A percentile compares a stretch with the other conserved stretches of the same genome.
Conservation (phyloP, 306 rosid species). For the Argentina anserina region DNA sequence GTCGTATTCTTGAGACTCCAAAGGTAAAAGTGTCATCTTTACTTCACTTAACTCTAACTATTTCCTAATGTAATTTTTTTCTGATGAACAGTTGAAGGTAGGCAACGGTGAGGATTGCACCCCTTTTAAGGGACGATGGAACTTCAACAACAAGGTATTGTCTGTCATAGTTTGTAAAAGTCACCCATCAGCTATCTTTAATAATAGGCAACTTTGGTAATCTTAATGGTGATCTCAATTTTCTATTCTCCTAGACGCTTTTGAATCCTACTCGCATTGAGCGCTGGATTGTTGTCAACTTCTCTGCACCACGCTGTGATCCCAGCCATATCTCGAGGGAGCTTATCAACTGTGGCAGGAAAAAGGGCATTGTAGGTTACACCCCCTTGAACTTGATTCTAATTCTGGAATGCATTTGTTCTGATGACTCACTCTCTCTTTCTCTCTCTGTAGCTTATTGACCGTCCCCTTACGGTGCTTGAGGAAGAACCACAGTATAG, state of each 20-base stretch:
- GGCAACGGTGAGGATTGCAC: conserved; percentile 59
- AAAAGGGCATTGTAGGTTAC: conserved; percentile 77
- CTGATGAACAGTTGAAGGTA: conserved; percentile 62
- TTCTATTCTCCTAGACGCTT: conserved; percentile 47
- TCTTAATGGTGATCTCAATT: conserved; percentile 12
- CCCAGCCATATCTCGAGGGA: conserved; percentile 74
- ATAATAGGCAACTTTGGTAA: not conserved
- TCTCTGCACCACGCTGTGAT: conserved; percentile 84
- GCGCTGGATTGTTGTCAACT: conserved; percentile 76
- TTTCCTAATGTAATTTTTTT: conserved; percentile 20
- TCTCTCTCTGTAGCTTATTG: conserved; percentile 53
- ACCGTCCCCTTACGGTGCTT: conserved; percentile 62
- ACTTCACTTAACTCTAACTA: conserved; percentile 18
- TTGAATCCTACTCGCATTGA: conserved; percentile 47
- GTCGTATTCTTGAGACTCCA: conserved; percentile 80
- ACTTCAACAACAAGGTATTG: conserved; percentile 71
- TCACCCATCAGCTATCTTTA: not conserved
- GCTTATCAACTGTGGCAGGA: conserved; percentile 84
- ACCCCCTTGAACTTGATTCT: not conserved
- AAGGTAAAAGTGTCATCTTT: conserved; percentile 43
- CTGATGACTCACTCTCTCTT: too few species aligned
- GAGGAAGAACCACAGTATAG: conserved; percentile 68
- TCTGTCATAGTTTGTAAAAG: not conserved
- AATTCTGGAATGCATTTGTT: too few species aligned
- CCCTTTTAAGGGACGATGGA: conserved; percentile 86